Evolutionary conservation across 75 land plant genomes (phyloP).

Genomic region (Larix kaempferi): DNA sequence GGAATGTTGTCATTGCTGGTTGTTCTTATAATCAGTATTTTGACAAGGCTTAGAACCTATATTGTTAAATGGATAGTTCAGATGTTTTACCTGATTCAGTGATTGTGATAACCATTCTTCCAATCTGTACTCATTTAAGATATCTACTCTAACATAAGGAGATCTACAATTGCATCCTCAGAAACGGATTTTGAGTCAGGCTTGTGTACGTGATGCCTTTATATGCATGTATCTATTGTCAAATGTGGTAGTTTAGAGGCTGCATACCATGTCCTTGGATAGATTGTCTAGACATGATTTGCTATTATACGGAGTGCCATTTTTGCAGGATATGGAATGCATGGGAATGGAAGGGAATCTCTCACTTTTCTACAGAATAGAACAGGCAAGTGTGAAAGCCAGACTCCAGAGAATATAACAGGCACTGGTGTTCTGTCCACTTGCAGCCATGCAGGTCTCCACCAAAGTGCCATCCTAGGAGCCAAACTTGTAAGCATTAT

Average conservation of each 20-base stretch:
- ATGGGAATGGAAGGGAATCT: constrained; percentile 32
- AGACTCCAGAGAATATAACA: constrained; percentile 21
- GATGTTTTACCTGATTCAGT: constrained; percentile 2
- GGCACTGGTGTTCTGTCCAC: neutral
- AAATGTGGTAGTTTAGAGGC: constrained; percentile 47
- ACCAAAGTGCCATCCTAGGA: constrained; percentile 3
- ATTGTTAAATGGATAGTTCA: constrained; percentile 6
- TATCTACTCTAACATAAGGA: constrained; percentile 42
- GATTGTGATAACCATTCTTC: constrained; percentile 26
- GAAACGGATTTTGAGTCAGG: constrained; percentile 14
- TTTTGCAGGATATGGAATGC: constrained; percentile 35
- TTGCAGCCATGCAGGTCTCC: neutral
- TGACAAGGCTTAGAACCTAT: neutral
- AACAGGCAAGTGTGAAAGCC: constrained; percentile 10
- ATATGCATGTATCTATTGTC: constrained; percentile 60
- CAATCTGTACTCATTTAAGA: constrained; percentile 35
- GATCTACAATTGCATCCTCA: constrained; percentile 41
- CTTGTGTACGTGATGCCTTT: constrained; percentile 35
- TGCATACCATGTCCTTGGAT: constrained; percentile 31
- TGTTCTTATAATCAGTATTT: neutral
- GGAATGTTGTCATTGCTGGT: constrained; percentile 13
- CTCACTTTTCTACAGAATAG: constrained; percentile 36
- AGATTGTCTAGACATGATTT: constrained; percentile 23
- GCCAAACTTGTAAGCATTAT: constrained; percentile 25
- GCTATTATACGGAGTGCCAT: constrained; percentile 52